Percentiles rank a stretch among this genome's conserved stretches.
Conservation (phyloP, 2,329 filamentous ascomycete species). For the Colletotrichum cereale region DNA sequence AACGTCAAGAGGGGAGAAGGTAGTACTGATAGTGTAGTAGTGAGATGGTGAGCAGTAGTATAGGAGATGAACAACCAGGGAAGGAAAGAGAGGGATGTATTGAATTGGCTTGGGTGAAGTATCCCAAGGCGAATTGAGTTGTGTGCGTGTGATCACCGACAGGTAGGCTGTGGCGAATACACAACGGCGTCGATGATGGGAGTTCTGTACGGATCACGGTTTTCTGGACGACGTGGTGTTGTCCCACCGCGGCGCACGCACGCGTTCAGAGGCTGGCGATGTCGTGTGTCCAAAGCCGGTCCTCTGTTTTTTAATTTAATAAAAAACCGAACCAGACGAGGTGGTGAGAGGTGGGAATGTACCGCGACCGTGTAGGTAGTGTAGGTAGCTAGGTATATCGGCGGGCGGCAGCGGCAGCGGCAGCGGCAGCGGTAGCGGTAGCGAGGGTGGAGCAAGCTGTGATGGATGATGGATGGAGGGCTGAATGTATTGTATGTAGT, state of each 20-base stretch:
- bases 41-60: not conserved
- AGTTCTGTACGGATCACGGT: not conserved
- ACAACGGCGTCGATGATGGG: not conserved
- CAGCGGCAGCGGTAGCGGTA: conserved; percentile 3
- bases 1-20: not conserved
- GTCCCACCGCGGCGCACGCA: not conserved
- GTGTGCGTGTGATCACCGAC: not conserved
- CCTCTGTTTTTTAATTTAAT: not conserved
- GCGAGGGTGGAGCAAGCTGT: conserved; percentile 18
- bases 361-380: not conserved
- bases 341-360: not conserved
- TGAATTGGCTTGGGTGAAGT: conserved; percentile 3
- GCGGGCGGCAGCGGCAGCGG: conserved; percentile 3
- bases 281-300: not conserved
- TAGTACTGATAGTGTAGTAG: not conserved
- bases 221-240: not conserved
- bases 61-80: not conserved
- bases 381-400: not conserved
- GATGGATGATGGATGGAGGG: conserved; percentile 16
- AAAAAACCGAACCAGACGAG: not conserved
- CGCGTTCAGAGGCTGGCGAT: not conserved
- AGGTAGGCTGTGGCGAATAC: not conserved
- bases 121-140: not conserved
- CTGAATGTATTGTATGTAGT: not conserved
- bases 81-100: not conserved